Evolutionary conservation across 331 rosid species (phyloP), one percentile per base, ranked within the genome.

Genomic region (Ulmus americana): DNA sequence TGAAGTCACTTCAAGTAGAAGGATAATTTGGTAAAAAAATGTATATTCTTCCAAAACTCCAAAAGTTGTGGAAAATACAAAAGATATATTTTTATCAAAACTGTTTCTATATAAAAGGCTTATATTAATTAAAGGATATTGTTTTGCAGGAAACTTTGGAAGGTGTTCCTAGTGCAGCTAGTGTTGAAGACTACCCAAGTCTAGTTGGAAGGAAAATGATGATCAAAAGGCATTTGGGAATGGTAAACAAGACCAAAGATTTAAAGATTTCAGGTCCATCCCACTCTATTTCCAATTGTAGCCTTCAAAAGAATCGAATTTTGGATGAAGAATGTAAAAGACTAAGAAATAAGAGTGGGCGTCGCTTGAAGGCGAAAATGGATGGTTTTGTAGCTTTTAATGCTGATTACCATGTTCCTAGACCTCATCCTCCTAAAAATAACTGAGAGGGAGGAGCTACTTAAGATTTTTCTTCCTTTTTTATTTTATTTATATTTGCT

Each of bases 361-460:
- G 41, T 47, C 67, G 67, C 6, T 1, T 28, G 70, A 45, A 71
- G 51, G 75, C 28, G 12, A 70, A 76, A 55, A 50, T 58, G 65
- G 50, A 76, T 13, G 80, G 70, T 62, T 79, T 83, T 10, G 68
- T 77, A 41, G 69, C 85, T 64, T 49, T 84, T 45, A 75, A 77
- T 66, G 81, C 84, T 15, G 95, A 86, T 61, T 86, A 86, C 61
- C 74, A 72, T 40, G 84, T 77, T 70, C 87, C 90, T n/a, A 81
- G 70, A 55, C 84, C 82, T 65, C 95, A 84, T 47, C 95, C 95
- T 1, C 95, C 95, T 4, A 86, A 77, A 78, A 81, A 86, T 51
- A 86, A 86, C 74, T 81, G 49, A 75, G 7, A 16, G 41, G 20
- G 50, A 28, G 35, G 4, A 28, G 2, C 3, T 28, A 28, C 35